Evolutionary conservation across 192 early-diverging fungal genomes (phyloP), one percentile per base, ranked within the genome.

Genomic region (Coemansia sp.): DNA sequence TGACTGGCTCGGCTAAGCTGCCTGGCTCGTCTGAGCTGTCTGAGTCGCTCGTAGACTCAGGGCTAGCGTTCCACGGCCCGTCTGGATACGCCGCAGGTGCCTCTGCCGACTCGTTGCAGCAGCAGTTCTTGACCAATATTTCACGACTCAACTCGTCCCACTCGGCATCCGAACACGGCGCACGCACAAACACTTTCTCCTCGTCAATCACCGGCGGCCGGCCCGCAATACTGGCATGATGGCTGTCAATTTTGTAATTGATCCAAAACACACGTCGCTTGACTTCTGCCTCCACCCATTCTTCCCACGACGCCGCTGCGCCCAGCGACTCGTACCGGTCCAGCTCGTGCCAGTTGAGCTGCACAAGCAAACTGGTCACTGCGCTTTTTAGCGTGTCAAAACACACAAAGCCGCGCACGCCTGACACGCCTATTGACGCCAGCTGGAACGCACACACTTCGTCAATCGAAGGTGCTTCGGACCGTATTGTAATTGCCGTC

Each of bases 191-290:
- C 12, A 66, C 55, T 2, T 49, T 41, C 22, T 24, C 25, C 8
- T 56, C 66, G 29, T 64, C 59, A 5, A 76, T 50, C 1, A 60
- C 32, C n/a, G 69, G 52, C 5, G 57, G 45, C 1, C 75, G 52
- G 5, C 65, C 65, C 14, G 52, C 56, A 24, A 70, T 56, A 4
- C 49, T 48, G 6, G 66, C 59, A 1, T 73, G 67, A 54, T 69
- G 59, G 37, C 66, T 65, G 63, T 78, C 76, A 9, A 66, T 59
- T 11, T 60, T 59, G 37, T 54, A 62, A 4, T 48, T 66, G 2
- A 62, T 60, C 76, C 76, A 78, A 24, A 73, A 66, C 4, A 73
- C 64, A 4, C 76, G 76, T 10, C 76, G 62, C 60, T 73, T 72
- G n/a, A 64, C 69, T 51, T 78, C 70, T 2, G 55, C 24, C 38